Base-by-base conservation (phyloP, 2,329 filamentous ascomycete species). In the Calycina herbarum region DNA sequence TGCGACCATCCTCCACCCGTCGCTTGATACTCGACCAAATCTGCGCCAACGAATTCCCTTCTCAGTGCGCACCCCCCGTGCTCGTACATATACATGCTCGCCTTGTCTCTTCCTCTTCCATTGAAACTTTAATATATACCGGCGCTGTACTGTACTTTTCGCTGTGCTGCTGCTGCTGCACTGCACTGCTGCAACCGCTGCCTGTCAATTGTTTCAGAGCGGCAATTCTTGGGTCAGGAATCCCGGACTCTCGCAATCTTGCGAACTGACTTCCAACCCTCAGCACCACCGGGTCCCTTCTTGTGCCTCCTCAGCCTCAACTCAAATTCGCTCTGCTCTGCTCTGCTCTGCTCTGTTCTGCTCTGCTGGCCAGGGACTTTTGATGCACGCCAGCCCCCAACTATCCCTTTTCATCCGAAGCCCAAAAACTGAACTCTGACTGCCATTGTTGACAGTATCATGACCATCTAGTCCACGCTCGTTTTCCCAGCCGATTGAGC, bases 391-490 rank as follows among this genome's bases (percentile, higher is more conserved):
- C 42, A 8, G 42, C 45, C 45, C 45, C 45, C n/a, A 51, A 24
- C 45, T 20, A 51, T 11, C n/a, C 45, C 20, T 27, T 11, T n/a
- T 24, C 42, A 7, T 24, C 45, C 8, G 20, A 10, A 20, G 10
- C 2, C 45, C 45, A 51, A 27, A 27, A 51, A 51, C 10, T 27
- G 11, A 51, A 24, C 20, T 27, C 45, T 27, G n/a, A 24, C 61
- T 45, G 11, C 40, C 10, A 15, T 62, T 58, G 31, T 40, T 60
- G 17, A 60, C 35, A 56, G 42, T 70, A 69, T 67, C 63, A 75
- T 75, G 73, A 68, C 64, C 65, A 62, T 67, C 45, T 73, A 72
- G 67, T 63, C 33, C n/a, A 65, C 61, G 20, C n/a, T 64, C 61
- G 59, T 66, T 68, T 65, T 60, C 63, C 56, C 20, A 62, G 69